phyloP scores from a whole-genome alignment of 495 filamentous ascomycete genomes.

The Melanomma pulvis-pyrius region DNA sequence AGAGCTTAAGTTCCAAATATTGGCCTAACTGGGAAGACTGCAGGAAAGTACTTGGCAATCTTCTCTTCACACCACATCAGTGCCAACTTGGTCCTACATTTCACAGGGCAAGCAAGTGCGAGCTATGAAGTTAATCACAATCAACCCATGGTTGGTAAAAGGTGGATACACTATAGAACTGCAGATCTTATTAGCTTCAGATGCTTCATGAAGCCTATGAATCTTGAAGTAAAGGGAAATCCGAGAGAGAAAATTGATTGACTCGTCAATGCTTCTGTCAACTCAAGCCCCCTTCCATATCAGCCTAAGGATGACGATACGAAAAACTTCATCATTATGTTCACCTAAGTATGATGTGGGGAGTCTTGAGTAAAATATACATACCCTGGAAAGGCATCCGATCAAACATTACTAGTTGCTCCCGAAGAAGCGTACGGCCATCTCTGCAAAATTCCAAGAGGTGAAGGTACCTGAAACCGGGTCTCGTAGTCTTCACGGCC shows the following conservation, averaged over 20 bases:
- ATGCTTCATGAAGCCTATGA: too few relatives aligned
- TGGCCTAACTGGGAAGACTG: too few relatives aligned
- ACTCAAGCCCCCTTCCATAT: constrained; percentile 42
- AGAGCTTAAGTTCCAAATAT: too few relatives aligned
- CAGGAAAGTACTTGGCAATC: too few relatives aligned
- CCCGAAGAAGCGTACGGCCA: neutral
- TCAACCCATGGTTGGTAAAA: too few relatives aligned
- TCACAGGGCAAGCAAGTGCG: too few relatives aligned
- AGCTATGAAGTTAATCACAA: too few relatives aligned
- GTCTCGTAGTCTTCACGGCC: neutral
- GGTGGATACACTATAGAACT: neutral
- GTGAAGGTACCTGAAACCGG: neutral
- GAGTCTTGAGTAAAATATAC: neutral
- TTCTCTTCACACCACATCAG: too few relatives aligned
- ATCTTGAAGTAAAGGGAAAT: neutral
- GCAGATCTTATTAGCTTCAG: neutral
- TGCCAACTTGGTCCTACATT: too few relatives aligned
- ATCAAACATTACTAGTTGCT: neutral
- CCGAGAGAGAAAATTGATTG: constrained; percentile 66
- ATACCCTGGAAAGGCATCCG: neutral
- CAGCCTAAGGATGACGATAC: constrained; percentile 73
- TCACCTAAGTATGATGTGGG: neutral
- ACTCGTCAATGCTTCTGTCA: constrained; percentile 30
- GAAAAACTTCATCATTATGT: constrained; percentile 59
- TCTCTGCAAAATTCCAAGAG: neutral